Base-by-base conservation (phyloP, 306 rosid genomes). In the Citrullus amarus region DNA sequence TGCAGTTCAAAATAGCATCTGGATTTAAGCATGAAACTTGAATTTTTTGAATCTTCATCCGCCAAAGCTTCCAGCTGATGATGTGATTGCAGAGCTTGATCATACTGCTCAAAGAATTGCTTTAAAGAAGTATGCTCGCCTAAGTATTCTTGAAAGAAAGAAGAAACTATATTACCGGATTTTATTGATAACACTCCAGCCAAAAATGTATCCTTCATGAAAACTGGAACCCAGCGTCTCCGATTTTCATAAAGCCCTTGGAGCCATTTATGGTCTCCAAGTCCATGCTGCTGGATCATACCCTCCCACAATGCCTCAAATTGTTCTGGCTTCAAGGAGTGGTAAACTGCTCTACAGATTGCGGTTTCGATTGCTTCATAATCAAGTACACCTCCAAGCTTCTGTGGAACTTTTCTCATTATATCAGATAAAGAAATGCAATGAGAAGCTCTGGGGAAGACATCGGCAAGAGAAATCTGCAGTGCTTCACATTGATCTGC, bases 401-500 rank as follows among this genome's bases (percentile, higher is more conserved):
- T 84, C 79, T 88, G 88, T 13, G 92, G 87, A 81, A 87, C 44
- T 38, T 82, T 84, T 48, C 79, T 86, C 88, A 90, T 87, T 66
- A 92, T 82, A 72, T 79, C 77, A 15, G 85, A 85, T 36, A 85
- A 69, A 82, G 83, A 88, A 56, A 90, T 81, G 73, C 89, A 92
- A 74, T 84, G 94, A 65, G 88, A 86, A 79, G 92, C 88, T 86
- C 94, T 86, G 13, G 94, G 94, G 74, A 92, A 88, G 79, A 92
- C 97, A 58, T 92, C 91, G 46, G 90, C 84, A 79, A 87, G 81
- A 79, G 78, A 89, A 34, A 85, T 78, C 54, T 90, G 91, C 82
- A 92, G 77, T 50, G 72, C 59, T 55, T 44, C 75, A 78, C 84
- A 87, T 53, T 82, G 90, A 51, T 82, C 77, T 7, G 89, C 83